Percentiles rank a stretch among this genome's conserved stretches.
phyloP scores from a whole-genome alignment of 2,329 filamentous ascomycete species.

The Nannizziopsis arthrosporioides region DNA sequence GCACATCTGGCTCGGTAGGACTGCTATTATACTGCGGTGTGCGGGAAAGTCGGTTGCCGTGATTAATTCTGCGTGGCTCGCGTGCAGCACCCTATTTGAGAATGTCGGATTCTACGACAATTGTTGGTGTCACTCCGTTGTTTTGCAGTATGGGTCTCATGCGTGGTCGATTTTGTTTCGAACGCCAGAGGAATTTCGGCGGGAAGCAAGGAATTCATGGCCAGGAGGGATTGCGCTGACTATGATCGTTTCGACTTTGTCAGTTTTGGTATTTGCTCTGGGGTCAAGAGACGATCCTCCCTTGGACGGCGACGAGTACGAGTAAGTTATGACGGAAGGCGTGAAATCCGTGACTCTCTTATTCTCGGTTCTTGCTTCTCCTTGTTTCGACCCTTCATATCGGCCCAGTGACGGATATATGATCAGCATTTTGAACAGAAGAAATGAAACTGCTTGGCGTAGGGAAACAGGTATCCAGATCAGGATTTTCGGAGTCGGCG shows the following conservation, averaged over 20 bases:
- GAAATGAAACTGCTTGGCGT: neutral
- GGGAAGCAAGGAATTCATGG: slow-evolving; percentile 6
- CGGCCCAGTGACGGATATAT: neutral
- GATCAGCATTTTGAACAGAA: neutral
- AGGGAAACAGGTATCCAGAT: neutral
- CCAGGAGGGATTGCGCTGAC: slow-evolving; percentile 4
- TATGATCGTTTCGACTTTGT: slow-evolving; percentile 6
- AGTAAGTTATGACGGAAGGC: neutral
- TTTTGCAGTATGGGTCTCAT: neutral
- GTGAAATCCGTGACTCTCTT: no score
- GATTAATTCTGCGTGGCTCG: slow-evolving; percentile 1
- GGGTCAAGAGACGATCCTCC: slow-evolving; percentile 3
- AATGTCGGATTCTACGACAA: slow-evolving; percentile 6
- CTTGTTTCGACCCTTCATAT: no score
- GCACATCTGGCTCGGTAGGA: neutral
- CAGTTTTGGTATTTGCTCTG: slow-evolving; percentile 1
- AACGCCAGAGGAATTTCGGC: slow-evolving; percentile 5
- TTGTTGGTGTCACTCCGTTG: slow-evolving; percentile 6
- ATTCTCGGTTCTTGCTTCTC: no score
- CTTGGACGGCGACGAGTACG: slow-evolving; percentile 1
- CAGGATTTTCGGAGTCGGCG: neutral
- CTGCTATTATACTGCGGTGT: slow-evolving; percentile 1
- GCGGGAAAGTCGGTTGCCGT: neutral
- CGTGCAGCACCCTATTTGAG: slow-evolving; percentile 1
- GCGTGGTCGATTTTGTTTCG: slow-evolving; percentile 2